Conservation (phyloP, 1,284 basidiomycete species). For the Polyporus tsugae region DNA sequence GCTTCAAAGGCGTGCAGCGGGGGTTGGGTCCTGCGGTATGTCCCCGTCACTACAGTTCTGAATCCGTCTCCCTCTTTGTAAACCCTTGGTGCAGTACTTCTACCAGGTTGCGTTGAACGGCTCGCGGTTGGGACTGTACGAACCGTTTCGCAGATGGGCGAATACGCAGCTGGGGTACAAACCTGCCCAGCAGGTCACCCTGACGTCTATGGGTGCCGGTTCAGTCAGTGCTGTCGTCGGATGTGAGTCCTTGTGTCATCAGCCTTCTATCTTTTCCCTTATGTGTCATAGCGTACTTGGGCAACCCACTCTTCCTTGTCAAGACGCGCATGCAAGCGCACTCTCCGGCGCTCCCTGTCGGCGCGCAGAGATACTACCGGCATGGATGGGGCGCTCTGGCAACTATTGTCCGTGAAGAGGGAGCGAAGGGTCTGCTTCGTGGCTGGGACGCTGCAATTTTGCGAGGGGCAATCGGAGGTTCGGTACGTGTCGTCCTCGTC, state of each 20-base stretch:
- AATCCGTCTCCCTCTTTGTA: background rate
- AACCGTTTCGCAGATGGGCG: background rate
- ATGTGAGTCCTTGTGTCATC: background rate
- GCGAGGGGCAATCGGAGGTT: constrained; percentile 78
- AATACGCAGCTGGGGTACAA: background rate
- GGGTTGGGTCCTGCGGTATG: constrained; percentile 89
- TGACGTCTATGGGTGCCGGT: background rate
- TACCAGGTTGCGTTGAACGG: background rate
- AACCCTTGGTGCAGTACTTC: background rate
- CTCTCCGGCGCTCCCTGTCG: constrained; percentile 87
- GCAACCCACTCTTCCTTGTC: constrained; percentile 95
- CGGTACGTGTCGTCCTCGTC: constrained; percentile 51
- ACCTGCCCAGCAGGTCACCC: background rate
- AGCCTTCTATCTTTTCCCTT: background rate
- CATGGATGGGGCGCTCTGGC: constrained; percentile 77
- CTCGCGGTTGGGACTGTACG: background rate
- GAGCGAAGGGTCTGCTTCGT: constrained; percentile 57
- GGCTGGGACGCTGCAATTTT: constrained; percentile 93
- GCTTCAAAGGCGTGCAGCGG: constrained; percentile 88
- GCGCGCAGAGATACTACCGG: constrained; percentile 87
- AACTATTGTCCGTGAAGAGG: constrained; percentile 66
- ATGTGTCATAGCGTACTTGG: constrained; percentile 55
- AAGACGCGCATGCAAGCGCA: constrained; percentile 98
- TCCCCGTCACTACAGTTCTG: constrained; percentile 33
- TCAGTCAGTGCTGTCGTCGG: background rate